Conservation (phyloP, 2,329 filamentous ascomycete genomes). For the Alternaria sp. region DNA sequence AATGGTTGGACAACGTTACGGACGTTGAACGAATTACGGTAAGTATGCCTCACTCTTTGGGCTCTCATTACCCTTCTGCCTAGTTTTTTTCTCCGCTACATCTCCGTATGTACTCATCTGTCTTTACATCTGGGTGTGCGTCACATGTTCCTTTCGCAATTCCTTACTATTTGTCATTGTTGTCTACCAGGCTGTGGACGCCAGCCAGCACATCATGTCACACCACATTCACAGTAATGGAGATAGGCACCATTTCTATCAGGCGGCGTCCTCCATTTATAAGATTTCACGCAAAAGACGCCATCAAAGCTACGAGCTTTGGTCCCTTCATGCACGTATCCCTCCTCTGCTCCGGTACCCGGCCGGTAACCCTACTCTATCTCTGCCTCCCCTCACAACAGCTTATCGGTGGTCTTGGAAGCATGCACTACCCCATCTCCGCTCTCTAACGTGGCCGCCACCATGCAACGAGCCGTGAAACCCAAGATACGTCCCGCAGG, state of each 20-base stretch:
- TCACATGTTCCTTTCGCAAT: not conserved
- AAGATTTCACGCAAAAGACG: not conserved
- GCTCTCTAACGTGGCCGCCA: slow-evolving; percentile 11
- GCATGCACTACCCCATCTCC: not conserved
- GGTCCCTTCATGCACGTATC: not conserved
- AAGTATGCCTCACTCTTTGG: slow-evolving; percentile 1
- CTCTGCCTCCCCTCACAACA: not conserved
- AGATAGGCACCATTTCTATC: not conserved
- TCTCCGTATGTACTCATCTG: not conserved
- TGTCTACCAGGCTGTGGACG: not conserved
- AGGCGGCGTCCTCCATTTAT: not conserved
- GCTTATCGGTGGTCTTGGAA: not conserved
- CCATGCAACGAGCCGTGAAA: not conserved
- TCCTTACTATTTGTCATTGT: not conserved
- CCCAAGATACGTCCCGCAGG: not conserved
- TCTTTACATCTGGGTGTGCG: not conserved
- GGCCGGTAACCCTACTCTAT: not conserved
- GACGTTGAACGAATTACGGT: not conserved
- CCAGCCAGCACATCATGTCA: slow-evolving; percentile 9
- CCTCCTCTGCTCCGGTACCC: not conserved
- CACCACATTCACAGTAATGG: not conserved
- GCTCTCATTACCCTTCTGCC: not conserved
- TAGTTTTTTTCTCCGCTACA: not conserved
- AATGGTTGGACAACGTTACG: not conserved
- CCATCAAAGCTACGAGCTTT: not conserved